Base-by-base conservation (phyloP, 805 yeast species). In the Pichia cephalocereana region DNA sequence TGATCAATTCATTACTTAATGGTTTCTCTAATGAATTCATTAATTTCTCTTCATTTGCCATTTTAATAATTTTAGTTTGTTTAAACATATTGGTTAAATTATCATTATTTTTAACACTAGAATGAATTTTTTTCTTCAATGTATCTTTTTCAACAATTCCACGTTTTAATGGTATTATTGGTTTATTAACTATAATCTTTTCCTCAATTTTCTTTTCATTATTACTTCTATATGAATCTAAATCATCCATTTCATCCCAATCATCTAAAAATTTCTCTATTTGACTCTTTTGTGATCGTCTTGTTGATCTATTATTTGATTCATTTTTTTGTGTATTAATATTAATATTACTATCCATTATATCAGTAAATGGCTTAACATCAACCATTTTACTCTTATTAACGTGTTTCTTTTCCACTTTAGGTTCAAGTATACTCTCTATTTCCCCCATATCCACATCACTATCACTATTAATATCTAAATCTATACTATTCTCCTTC, bases 41-140 rank as follows among this genome's bases (percentile, higher is more conserved):
- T 8, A 49, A 17, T 18, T 46, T 49, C 17, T 49, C 38, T 3
- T 47, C 47, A 14, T 47, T 37, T 27, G 44, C 46, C 14, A 46
- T 48, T 38, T 49, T 54, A 28, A 54, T 23, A 23, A 51, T 46
- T 45, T 55, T 56, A 15, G 54, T 56, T 27, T 45, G 49, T n/a
- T 51, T 47, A 17, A 57, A 46, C 14, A 49, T 47, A 11, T 44
- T 40, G 3, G 47, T 42, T 26, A 52, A 38, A 26, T 28, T 23
- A 37, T 40, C 31, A 15, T 28, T 32, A 17, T 36, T 42, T 30
- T 37, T 19, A n/a, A 10, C 27, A 5, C 11, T 27, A 14, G 8
- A 12, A 6, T 11, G 37, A 6, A 32, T 19, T n/a, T 18, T 40
- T n/a, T 18, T 32, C 9, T 26, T 31, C 15, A 14, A 34, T 23